Percentiles rank a stretch among this genome's conserved stretches.
Conservation (phyloP, 2,329 filamentous ascomycete genomes). For the Aspergillus piperis region DNA sequence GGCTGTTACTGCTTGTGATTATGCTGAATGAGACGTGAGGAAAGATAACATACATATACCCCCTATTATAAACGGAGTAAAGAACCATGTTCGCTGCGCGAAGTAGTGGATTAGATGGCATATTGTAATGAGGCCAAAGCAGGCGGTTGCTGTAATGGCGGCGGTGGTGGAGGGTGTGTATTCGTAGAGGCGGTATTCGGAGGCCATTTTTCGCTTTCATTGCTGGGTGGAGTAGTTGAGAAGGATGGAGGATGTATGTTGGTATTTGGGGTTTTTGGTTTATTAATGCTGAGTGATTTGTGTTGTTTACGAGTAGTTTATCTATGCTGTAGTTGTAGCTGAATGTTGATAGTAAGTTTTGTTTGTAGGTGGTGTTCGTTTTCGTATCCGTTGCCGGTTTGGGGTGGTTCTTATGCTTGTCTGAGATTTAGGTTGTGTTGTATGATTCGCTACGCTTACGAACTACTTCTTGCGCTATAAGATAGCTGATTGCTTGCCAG, state of each 20-base stretch:
- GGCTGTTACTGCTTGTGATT: not conserved
- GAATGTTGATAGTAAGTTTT: not conserved
- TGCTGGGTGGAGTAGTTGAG: too few relatives aligned
- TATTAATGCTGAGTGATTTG: not conserved
- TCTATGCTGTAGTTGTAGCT: not conserved
- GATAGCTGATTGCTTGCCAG: too few relatives aligned
- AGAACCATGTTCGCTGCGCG: slow-evolving; percentile 3
- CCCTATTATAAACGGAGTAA: not conserved
- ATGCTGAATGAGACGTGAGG: not conserved
- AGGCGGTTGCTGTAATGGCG: not conserved
- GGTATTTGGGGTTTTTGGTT: not conserved
- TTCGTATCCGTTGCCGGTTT: not conserved
- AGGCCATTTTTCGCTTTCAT: not conserved
- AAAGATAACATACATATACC: not conserved
- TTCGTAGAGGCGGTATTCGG: not conserved
- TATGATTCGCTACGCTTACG: not conserved
- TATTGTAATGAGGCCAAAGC: not conserved
- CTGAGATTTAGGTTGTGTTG: not conserved
- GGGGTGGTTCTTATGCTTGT: not conserved
- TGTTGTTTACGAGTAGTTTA: not conserved
- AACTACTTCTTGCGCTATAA: too few relatives aligned
- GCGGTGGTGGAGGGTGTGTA: not conserved
- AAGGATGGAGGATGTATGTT: not conserved
- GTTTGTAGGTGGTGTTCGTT: not conserved
- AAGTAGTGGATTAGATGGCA: slow-evolving; percentile 1